A percentile compares a stretch with the other conserved stretches of the same genome.
These are phyloP conservation scores for Solanum pennellii DNA, from an alignment of 257 asterid genomes.

Conservation along the genomic window DNA sequence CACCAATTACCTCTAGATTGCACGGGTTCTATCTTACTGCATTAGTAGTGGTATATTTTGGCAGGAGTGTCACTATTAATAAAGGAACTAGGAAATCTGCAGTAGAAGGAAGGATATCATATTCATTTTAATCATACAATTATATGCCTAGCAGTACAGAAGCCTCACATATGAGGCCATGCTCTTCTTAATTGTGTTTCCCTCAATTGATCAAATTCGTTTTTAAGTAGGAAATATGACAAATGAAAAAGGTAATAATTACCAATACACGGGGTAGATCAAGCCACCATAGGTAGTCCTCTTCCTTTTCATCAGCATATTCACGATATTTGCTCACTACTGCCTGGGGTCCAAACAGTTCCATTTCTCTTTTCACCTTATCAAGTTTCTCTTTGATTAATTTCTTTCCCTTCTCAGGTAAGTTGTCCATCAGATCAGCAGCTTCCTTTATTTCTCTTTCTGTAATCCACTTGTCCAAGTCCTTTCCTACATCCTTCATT, in stretches of 20 bases:
- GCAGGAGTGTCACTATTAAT: neutral
- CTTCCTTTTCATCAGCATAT: slow-evolving; percentile 73
- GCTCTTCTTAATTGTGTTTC: neutral
- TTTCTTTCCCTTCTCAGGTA: slow-evolving; percentile 62
- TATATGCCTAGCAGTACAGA: neutral
- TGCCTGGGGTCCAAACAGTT: slow-evolving; percentile 85
- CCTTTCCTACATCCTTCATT: slow-evolving; percentile 85
- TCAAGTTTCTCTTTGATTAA: slow-evolving; percentile 57
- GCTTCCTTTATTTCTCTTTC: slow-evolving; percentile 92
- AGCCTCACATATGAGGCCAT: neutral
- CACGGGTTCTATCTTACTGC: neutral
- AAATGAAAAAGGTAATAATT: slow-evolving; percentile 2
- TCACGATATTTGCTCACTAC: slow-evolving; percentile 93
- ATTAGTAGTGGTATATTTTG: neutral
- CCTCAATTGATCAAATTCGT: neutral
- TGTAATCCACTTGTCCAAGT: slow-evolving; percentile 89
- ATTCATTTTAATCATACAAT: neutral
- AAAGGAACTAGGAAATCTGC: neutral
- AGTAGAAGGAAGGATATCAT: neutral
- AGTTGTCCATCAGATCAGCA: slow-evolving; percentile 54
- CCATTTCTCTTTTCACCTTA: slow-evolving; percentile 86
- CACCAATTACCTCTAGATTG: neutral
- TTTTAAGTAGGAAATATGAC: neutral
- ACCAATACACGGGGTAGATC: slow-evolving; percentile 83
- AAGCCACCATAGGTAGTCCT: slow-evolving; percentile 96